Evolutionary conservation across 257 asterid species (phyloP), one percentile per base, ranked within the genome.

Genomic region (Plantago elongata): DNA sequence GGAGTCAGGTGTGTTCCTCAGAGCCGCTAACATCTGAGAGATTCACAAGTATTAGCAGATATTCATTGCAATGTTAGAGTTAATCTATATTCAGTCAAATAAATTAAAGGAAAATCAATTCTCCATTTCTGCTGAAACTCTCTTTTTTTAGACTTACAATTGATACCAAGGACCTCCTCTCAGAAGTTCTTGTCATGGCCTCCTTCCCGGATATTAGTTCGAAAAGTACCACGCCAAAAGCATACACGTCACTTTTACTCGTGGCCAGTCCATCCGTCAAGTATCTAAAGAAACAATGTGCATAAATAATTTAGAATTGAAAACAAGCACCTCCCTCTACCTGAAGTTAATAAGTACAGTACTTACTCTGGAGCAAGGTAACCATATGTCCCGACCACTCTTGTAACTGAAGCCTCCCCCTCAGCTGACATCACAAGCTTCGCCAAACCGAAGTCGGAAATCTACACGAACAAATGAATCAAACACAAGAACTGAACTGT

Each of bases 351-450:
- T 4, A 7, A 17, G 51, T n/a, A 66, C n/a, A 13, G 54, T 17
- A 74, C 97, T 72, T 81, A 93, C 99, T 93, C 99, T 9, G 99
- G 97, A 72, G 99, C 96, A 45, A 93, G 84, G 75, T 93, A 93
- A 48, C 99, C 97, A 57, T 83, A 93, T 3, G 97, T 89, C 34
- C 99, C 99, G 13, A 93, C 99, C 57, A 93, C 96, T 74, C 90
- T 83, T 47, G 99, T 93, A 62, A 84, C 88, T 3, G 97, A 86
- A 61, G 88, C 96, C 72, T 93, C 97, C 59, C 82, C 95, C 1
- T 92, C 97, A 15, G 91, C 72, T 69, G 82, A 68, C 60, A 84
- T 83, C 48, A 89, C 84, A 37, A 93, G 95, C 75, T 89, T 93
- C 15, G 99, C 81, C 83, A 93, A 70, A 66, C 99, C 99, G 73